Evolutionary conservation across 352 stramenopile species (phyloP), one percentile per base, ranked within the genome.

Genomic region (Globisporangium takayamanum): DNA sequence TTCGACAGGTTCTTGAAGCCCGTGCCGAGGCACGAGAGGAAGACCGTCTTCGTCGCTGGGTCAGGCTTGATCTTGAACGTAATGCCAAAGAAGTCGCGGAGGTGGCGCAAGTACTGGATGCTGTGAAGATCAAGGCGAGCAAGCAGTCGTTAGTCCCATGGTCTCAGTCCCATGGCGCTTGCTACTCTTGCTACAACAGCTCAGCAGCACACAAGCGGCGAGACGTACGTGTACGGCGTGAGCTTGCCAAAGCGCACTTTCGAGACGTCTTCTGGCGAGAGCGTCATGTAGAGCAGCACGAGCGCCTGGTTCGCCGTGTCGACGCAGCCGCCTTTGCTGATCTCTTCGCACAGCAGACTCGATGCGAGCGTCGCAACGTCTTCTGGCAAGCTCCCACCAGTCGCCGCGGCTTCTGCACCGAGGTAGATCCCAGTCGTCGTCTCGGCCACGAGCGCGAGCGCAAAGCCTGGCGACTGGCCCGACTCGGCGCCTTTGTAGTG

Each of bases 251-350:
- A 87, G 37, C 89, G 85, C 47, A 97, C 87, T 70, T 95, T 97
- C 59, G 88, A 97, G 25, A 99, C 97, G 72, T 99, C 97, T 67
- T 99, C 96, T 0, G 97, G 97, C 22, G 94, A 97, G 14, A 99
- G 80, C 57, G 96, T 92, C 97, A 99, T 99, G 60, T 98, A 92
- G 10, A 99, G 70, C 55, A 99, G 76, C 36, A 95, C 92, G 39
- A 99, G 76, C 5, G 90, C 88, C 76, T 99, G 97, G 67, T 97
- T 95, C 46, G 81, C 87, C 18, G 95, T 98, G 78, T 99, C 95
- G 18, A 98, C 87, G 59, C 90, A 98, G 51, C 85, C 95, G 53
- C 83, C 90, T 65, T 89, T 89, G 60, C 83, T 80, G 66, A 99
- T 98, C 77, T 99, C 97, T 55, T 99, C 93, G 51, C 98, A 94